Evolutionary conservation across 2,329 filamentous ascomycete genomes (phyloP), one percentile per base, ranked within the genome.

Genomic region (Aspergillus versicolor): DNA sequence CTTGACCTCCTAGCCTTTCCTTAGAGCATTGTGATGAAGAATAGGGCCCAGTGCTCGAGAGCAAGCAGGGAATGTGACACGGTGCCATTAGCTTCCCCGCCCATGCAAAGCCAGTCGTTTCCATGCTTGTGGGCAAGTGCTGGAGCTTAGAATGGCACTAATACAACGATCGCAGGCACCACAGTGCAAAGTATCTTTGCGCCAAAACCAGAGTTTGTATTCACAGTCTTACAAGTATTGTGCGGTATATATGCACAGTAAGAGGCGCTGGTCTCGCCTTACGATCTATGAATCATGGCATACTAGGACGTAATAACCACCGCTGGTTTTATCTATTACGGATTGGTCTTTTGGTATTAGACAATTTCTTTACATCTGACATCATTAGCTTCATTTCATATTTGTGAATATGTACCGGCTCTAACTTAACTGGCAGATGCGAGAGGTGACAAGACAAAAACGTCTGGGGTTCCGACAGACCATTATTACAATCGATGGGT

Each of bases 61-160:
- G 50, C 43, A 37, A 53, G 50, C 32, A 46, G 45, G 27, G 24
- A 24, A 38, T 21, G 37, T 12, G 5, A 21, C 50, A 32, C 34
- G 50, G 30, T 41, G 41, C 32, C 21, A 3, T 40, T 53, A 46
- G 42, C 41, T 38, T 34, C 38, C 41, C 30, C 32, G 30, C 41
- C 27, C 21, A 21, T 40, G 30, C 41, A 45, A 40, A 53, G 50
- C 50, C 50, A 53, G 27, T 52, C 27, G 40, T 52, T 52, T 21
- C 17, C 44, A 21, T 21, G 21, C 21, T 21, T 44, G 13, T 52
- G 7, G 41, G 50, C 50, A 52, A 24, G 30, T 19, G 13, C 44
- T 32, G 19, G 42, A 45, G 50, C 30, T 21, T 53, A 17, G 13
- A 34, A 43, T n/a, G n/a, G n/a, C n/a, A n/a, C n/a, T n/a, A n/a